A percentile compares a stretch with the other conserved stretches of the same genome.
These are phyloP conservation scores for Umbellularia californica DNA, from an alignment of 164 flowering plant genomes.

Conservation along the genomic window DNA sequence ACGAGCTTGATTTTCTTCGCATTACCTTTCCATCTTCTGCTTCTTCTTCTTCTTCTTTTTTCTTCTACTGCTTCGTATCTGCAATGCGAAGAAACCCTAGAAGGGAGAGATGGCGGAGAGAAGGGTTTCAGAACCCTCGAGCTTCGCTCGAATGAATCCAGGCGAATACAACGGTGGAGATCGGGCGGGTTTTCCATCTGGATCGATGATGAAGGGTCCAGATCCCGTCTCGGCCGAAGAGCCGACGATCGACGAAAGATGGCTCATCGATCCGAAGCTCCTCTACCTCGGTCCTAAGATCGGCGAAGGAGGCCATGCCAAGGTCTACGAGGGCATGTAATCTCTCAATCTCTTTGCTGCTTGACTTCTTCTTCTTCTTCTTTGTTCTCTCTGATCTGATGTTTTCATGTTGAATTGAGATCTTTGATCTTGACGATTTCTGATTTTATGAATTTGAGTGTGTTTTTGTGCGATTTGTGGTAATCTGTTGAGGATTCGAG, in stretches of 20 bases:
- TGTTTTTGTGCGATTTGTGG: no score
- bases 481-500: no score
- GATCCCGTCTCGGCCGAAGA: background rate
- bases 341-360: background rate
- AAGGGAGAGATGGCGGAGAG: conserved; percentile 5
- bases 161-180: background rate
- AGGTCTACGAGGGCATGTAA: conserved; percentile 22
- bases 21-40: no score
- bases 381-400: background rate
- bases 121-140: conserved; percentile 3
- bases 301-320: conserved; percentile 17
- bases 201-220: background rate
- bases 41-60: background rate
- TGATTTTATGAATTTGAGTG: no score
- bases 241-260: conserved; percentile 1
- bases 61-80: background rate
- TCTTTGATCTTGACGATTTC: no score
- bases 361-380: background rate
- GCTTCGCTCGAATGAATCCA: conserved; percentile 4
- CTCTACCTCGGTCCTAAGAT: conserved; percentile 10
- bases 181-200: background rate
- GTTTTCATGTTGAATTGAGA: background rate
- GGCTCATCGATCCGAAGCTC: conserved; percentile 11
- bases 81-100: conserved; percentile 8
- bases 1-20: background rate